Evolutionary conservation across 2,329 filamentous ascomycete species (phyloP).

Genomic region (Arthrocladium fulminans): DNA sequence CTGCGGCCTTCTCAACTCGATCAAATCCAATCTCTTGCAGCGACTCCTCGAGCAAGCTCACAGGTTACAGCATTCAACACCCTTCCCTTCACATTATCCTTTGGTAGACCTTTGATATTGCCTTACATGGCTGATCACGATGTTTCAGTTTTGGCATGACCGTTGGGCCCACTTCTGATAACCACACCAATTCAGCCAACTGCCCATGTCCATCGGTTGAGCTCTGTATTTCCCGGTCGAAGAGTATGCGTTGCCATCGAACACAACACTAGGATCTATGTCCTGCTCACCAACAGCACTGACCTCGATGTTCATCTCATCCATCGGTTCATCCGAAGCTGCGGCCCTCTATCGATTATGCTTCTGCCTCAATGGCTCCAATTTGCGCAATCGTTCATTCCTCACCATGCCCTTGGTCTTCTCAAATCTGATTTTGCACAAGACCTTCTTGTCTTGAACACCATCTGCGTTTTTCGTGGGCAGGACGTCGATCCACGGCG

Average conservation of each 20-base stretch:
- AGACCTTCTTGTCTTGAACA: background rate
- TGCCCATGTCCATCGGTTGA: background rate
- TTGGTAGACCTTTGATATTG: too few relatives aligned
- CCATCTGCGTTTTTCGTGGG: background rate
- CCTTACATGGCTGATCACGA: too few relatives aligned
- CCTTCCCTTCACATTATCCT: too few relatives aligned
- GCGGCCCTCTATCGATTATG: background rate
- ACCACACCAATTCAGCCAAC: conserved; percentile 6
- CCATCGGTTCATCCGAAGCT: background rate
- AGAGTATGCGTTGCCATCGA: conserved; percentile 1
- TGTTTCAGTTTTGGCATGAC: background rate
- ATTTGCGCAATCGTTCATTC: background rate
- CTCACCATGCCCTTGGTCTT: background rate
- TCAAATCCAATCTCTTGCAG: too few relatives aligned
- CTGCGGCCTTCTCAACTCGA: too few relatives aligned
- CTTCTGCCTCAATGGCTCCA: background rate
- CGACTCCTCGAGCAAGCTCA: too few relatives aligned
- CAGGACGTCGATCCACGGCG: background rate
- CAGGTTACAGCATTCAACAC: too few relatives aligned
- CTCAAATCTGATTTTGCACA: background rate
- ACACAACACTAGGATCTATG: conserved; percentile 1
- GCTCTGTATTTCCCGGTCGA: background rate
- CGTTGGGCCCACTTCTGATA: background rate
- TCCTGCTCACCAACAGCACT: background rate
- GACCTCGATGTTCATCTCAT: background rate